Percentiles rank a stretch among this genome's conserved stretches.
These are phyloP conservation scores for Apiospora sp. DNA, from an alignment of 2,329 filamentous ascomycete species.

Conservation along the genomic window DNA sequence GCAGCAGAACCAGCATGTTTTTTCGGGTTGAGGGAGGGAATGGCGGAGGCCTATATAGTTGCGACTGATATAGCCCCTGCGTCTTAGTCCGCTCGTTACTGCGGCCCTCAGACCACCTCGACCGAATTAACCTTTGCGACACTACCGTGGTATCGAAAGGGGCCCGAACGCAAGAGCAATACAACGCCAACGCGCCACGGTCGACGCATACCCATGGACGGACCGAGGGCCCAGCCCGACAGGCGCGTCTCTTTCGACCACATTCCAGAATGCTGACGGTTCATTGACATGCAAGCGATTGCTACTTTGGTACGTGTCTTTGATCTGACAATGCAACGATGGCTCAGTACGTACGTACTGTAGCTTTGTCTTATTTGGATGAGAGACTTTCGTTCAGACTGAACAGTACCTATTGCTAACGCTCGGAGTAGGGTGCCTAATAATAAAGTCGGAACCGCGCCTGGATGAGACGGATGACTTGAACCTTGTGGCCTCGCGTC, in stretches of 20 bases:
- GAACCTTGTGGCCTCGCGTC: not conserved
- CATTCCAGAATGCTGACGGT: not conserved
- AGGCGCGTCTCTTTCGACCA: not conserved
- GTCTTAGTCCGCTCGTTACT: conserved; percentile 8
- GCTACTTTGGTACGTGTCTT: not conserved
- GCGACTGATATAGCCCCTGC: not conserved
- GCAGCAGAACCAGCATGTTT: not conserved
- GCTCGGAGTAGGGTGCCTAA: not conserved
- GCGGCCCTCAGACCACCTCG: conserved; percentile 4
- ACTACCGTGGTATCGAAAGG: not conserved
- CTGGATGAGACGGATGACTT: conserved; percentile 6
- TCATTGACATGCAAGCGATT: not conserved
- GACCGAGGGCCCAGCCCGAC: not conserved
- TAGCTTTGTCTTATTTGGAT: not conserved
- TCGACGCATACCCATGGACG: not conserved
- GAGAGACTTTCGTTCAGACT: not conserved
- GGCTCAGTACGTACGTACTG: not conserved
- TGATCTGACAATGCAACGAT: not conserved
- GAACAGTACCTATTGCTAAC: not conserved
- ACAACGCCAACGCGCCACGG: not conserved
- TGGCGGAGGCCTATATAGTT: conserved; percentile 7
- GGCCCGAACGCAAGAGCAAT: not conserved
- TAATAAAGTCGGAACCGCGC: not conserved
- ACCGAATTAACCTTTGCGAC: conserved; percentile 2
- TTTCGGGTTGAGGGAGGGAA: not conserved